These are phyloP conservation scores for Circinella umbellata DNA, from an alignment of 371 early-diverging fungal genomes.

Conservation along the genomic window DNA sequence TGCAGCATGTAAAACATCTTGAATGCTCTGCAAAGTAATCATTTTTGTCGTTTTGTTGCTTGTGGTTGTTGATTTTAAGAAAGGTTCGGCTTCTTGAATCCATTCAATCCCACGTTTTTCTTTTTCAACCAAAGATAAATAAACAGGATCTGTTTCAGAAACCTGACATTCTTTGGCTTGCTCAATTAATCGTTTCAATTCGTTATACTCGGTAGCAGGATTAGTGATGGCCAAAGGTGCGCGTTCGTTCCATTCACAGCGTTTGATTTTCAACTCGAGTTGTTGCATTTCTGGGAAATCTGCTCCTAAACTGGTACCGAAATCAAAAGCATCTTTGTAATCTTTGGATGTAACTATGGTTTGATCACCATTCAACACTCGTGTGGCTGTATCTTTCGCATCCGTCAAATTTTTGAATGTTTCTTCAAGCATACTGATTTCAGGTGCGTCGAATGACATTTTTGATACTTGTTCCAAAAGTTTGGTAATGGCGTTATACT, in stretches of 20 bases:
- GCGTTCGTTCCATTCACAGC: slow-evolving; percentile 16
- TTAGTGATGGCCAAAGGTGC: slow-evolving; percentile 12
- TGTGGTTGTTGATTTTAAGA: slow-evolving; percentile 38
- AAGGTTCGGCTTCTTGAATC: slow-evolving; percentile 20
- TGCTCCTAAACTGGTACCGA: slow-evolving; percentile 17
- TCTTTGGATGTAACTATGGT: not conserved
- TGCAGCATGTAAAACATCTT: slow-evolving; percentile 13
- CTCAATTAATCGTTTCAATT: slow-evolving; percentile 14
- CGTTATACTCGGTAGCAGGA: slow-evolving; percentile 8
- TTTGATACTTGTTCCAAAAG: slow-evolving; percentile 17
- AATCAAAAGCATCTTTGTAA: slow-evolving; percentile 13
- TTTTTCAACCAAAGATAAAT: slow-evolving; percentile 7
- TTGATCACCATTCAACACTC: slow-evolving; percentile 1
- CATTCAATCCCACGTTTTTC: slow-evolving; percentile 14
- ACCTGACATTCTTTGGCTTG: slow-evolving; percentile 15
- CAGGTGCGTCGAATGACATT: slow-evolving; percentile 23
- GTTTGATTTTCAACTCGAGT: slow-evolving; percentile 16
- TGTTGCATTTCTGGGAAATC: slow-evolving; percentile 23
- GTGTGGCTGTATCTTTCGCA: slow-evolving; percentile 7
- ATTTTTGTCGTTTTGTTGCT: not conserved
- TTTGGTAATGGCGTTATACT: slow-evolving; percentile 16
- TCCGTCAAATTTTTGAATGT: slow-evolving; percentile 11
- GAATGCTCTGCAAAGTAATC: slow-evolving; percentile 1
- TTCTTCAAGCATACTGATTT: slow-evolving; percentile 18
- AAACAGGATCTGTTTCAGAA: slow-evolving; percentile 4